Percentiles rank a stretch among this genome's conserved stretches.
phyloP scores from a whole-genome alignment of 1,284 basidiomycete genomes.

The Fistulinella cinereoalba region DNA sequence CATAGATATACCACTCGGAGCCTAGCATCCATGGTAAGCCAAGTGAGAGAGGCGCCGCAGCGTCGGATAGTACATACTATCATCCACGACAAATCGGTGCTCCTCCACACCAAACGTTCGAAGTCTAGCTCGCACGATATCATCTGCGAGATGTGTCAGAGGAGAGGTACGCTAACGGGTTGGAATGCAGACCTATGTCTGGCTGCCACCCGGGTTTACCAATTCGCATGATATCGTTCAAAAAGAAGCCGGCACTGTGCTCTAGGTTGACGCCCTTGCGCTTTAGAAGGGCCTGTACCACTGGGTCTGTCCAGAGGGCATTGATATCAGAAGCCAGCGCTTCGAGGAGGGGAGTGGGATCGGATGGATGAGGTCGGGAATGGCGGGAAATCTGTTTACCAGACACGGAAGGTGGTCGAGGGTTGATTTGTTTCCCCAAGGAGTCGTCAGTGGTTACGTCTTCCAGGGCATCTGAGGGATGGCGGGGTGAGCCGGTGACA shows the following conservation, averaged over 20 bases:
- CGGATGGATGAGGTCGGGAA: constrained; percentile 26
- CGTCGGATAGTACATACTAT: constrained; percentile 35
- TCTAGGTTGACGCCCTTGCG: constrained; percentile 50
- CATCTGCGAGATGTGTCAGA: constrained; percentile 34
- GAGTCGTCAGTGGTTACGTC: not conserved
- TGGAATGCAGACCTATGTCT: constrained; percentile 43
- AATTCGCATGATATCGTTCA: constrained; percentile 63
- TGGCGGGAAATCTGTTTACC: constrained; percentile 3
- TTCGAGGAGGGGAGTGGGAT: constrained; percentile 51
- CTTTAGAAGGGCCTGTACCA: constrained; percentile 49
- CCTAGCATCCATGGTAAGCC: constrained; percentile 31
- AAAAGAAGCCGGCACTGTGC: constrained; percentile 64
- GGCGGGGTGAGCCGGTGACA: constrained; percentile 15
- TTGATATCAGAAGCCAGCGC: constrained; percentile 60
- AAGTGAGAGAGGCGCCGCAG: constrained; percentile 6
- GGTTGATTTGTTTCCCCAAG: constrained; percentile 1
- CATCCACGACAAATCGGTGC: constrained; percentile 55
- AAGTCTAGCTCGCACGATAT: constrained; percentile 64
- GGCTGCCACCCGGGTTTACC: constrained; percentile 52
- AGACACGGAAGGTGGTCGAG: not conserved
- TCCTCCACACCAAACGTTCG: constrained; percentile 69
- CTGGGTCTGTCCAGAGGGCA: constrained; percentile 56
- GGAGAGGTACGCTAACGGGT: not conserved
- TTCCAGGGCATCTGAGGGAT: not conserved
- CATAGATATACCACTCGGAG: constrained; percentile 63